Evolutionary conservation across 129 eudicot species (phyloP).

Genomic region (Silybum marianum): DNA sequence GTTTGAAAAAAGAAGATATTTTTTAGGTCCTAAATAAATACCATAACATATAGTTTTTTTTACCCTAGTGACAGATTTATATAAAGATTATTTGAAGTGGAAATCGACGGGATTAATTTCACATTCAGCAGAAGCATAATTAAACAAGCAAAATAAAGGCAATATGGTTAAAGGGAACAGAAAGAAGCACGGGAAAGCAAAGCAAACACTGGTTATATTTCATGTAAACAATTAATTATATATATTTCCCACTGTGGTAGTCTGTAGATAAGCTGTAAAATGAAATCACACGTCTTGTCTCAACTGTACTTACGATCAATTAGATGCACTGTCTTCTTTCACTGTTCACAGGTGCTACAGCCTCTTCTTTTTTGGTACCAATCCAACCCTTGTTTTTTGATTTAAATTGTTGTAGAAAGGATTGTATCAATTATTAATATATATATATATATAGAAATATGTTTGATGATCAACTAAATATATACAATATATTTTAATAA

Average conservation of each 20-base stretch:
- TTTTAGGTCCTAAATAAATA: not conserved
- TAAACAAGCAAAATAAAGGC: not conserved
- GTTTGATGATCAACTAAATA: not conserved
- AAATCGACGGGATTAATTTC: too few species aligned
- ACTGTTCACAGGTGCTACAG: constrained; percentile 23
- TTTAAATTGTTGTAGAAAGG: constrained; percentile 18
- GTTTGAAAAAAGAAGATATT: not conserved
- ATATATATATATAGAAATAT: not conserved
- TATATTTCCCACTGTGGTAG: constrained; percentile 21
- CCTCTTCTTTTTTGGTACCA: constrained; percentile 29
- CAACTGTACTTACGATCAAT: constrained; percentile 23
- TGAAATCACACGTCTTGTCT: constrained; percentile 40
- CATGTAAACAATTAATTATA: constrained; percentile 7
- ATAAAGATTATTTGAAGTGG: constrained; percentile 1
- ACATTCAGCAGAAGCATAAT: not conserved
- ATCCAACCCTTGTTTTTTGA: constrained; percentile 20
- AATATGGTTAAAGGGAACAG: constrained; percentile 12
- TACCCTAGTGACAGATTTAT: not conserved
- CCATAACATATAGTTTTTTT: not conserved
- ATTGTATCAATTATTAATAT: constrained; percentile 8
- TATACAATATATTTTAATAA: not conserved
- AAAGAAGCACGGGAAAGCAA: constrained; percentile 33
- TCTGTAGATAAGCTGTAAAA: constrained; percentile 20
- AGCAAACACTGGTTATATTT: constrained; percentile 17
- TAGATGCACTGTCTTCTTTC: constrained; percentile 32